phyloP scores from a whole-genome alignment of 768 basidiomycete species.

The Leccinum sublutescens region DNA sequence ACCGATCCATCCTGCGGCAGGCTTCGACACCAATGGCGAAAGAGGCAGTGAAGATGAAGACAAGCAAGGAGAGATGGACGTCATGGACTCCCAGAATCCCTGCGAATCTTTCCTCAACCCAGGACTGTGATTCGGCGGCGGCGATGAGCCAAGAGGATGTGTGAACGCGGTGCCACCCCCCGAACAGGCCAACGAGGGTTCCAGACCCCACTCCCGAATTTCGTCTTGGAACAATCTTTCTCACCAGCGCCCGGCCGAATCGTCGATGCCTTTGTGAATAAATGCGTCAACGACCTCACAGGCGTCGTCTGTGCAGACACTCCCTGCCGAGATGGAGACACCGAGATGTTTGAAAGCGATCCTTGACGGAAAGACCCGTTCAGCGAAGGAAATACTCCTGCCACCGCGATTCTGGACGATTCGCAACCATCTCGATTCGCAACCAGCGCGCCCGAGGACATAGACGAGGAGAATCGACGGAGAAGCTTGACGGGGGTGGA shows the following conservation, averaged over 20 bases:
- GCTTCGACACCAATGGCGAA: conserved; percentile 11
- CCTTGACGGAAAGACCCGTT: conserved; percentile 25
- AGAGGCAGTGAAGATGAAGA: conserved; percentile 14
- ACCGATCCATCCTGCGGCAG: conserved; percentile 1
- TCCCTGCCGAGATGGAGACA: background rate
- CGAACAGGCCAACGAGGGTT: background rate
- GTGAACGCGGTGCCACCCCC: background rate
- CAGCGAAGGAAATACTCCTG: conserved; percentile 23
- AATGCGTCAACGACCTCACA: background rate
- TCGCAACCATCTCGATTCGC: no score
- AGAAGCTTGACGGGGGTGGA: conserved; percentile 15
- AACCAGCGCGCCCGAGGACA: background rate
- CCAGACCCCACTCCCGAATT: background rate
- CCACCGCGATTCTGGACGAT: conserved; percentile 2
- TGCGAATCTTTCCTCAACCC: conserved; percentile 25
- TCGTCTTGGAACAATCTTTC: background rate
- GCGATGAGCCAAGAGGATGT: background rate
- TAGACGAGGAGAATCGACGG: conserved; percentile 11
- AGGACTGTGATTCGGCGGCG: conserved; percentile 3
- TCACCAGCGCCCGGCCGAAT: background rate
- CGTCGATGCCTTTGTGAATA: background rate
- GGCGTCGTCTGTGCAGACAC: conserved; percentile 13
- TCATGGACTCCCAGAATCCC: conserved; percentile 28
- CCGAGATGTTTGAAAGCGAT: background rate
- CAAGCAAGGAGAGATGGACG: conserved; percentile 16